These are phyloP conservation scores for Claviceps capensis DNA, from an alignment of 2,329 filamentous ascomycete species.

Conservation along the genomic window DNA sequence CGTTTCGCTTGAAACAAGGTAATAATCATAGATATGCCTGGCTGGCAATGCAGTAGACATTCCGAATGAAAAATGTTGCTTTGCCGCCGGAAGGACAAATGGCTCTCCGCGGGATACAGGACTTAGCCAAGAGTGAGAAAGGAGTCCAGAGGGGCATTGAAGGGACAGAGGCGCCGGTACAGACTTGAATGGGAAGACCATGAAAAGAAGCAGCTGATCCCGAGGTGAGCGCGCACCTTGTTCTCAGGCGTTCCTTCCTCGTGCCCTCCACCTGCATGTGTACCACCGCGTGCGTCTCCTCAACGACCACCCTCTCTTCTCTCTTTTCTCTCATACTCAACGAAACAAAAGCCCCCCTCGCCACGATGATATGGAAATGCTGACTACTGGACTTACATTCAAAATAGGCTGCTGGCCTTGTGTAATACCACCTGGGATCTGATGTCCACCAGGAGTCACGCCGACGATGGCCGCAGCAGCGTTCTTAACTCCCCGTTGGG, in stretches of 20 bases:
- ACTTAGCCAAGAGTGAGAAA: too few relatives aligned
- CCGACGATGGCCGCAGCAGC: slow-evolving; percentile 33
- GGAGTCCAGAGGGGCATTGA: not conserved
- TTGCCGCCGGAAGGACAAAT: too few relatives aligned
- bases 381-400: slow-evolving; percentile 32
- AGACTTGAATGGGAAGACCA: not conserved
- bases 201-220: not conserved
- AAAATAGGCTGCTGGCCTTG: slow-evolving; percentile 31
- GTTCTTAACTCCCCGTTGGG: slow-evolving; percentile 34
- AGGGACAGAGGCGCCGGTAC: not conserved
- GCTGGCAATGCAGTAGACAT: too few relatives aligned
- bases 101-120: too few relatives aligned
- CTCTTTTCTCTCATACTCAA: not conserved
- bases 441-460: slow-evolving; percentile 25
- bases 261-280: not conserved
- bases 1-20: not conserved
- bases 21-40: not conserved
- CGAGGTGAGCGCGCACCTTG: not conserved
- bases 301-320: not conserved
- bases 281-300: not conserved
- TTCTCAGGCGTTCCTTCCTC: not conserved
- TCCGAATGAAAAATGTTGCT: too few relatives aligned
- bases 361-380: not conserved
- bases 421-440: slow-evolving; percentile 24
- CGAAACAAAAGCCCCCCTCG: not conserved